Percentiles rank a stretch among this genome's conserved stretches.
phyloP scores from a whole-genome alignment of 495 filamentous ascomycete species.

The Lineolata rhizophorae region DNA sequence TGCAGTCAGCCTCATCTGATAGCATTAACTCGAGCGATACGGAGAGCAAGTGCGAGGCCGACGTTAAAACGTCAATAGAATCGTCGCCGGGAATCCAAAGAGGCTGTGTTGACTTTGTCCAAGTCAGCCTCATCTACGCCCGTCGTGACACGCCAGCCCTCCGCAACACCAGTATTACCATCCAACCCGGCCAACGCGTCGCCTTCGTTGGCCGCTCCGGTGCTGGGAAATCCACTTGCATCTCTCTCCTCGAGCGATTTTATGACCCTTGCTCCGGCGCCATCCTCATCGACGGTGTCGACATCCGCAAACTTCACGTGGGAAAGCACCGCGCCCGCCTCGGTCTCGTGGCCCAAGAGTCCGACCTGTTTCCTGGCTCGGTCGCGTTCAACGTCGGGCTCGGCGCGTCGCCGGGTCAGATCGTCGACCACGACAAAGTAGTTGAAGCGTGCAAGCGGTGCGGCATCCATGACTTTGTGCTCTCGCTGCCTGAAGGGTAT shows the following conservation, averaged over 20 bases:
- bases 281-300: constrained; percentile 16
- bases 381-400: constrained; percentile 11
- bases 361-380: constrained; percentile 12
- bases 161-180: constrained; percentile 19
- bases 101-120: constrained; percentile 25
- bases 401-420: constrained; percentile 4
- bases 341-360: constrained; percentile 12
- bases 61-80: no score
- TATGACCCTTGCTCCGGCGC: constrained; percentile 22
- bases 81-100: no score
- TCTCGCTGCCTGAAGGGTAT: constrained; percentile 20
- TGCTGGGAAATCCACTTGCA: constrained; percentile 33
- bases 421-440: constrained; percentile 6
- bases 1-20: no score
- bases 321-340: constrained; percentile 3
- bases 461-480: constrained; percentile 18
- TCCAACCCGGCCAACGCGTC: constrained; percentile 22
- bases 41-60: no score
- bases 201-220: constrained; percentile 35
- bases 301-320: constrained; percentile 8
- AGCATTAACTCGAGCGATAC: no score
- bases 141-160: constrained; percentile 21
- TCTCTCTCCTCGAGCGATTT: constrained; percentile 32
- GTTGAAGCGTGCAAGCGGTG: constrained; percentile 6
- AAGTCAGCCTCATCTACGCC: constrained; percentile 35